A percentile compares a stretch with the other conserved stretches of the same genome.
phyloP scores from a whole-genome alignment of 169 alveolate genomes.

The Eimeria maxima region DNA sequence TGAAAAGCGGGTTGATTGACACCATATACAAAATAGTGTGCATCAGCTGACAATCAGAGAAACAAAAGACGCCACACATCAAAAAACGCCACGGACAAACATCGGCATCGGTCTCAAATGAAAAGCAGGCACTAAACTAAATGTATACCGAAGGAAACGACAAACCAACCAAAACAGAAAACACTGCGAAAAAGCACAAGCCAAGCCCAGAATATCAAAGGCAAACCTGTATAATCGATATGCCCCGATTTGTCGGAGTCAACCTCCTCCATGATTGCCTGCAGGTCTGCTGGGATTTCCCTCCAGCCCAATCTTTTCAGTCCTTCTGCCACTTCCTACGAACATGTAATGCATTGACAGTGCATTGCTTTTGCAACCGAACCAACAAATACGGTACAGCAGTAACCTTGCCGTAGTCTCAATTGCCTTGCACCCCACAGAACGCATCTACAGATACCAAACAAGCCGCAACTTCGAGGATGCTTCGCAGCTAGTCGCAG shows the following conservation, averaged over 20 bases:
- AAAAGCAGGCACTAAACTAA: background rate
- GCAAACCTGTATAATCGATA: slow-evolving; percentile 88
- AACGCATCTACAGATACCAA: too few relatives aligned
- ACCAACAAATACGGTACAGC: background rate
- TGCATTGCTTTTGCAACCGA: background rate
- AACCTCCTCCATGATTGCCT: slow-evolving; percentile 89
- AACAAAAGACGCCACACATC: too few relatives aligned
- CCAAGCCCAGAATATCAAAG: background rate
- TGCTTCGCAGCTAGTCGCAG: too few relatives aligned
- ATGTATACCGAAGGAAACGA: background rate
- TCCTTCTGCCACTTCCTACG: slow-evolving; percentile 86
- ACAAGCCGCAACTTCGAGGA: too few relatives aligned
- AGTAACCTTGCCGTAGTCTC: too few relatives aligned
- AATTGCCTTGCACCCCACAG: too few relatives aligned
- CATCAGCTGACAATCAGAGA: background rate
- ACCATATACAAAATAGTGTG: too few relatives aligned
- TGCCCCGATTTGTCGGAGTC: slow-evolving; percentile 90
- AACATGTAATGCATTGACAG: background rate
- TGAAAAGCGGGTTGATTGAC: background rate
- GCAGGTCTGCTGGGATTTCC: slow-evolving; percentile 88
- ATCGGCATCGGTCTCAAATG: background rate
- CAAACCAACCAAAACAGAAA: too few relatives aligned
- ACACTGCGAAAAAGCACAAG: too few relatives aligned
- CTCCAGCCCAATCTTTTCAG: slow-evolving; percentile 84
- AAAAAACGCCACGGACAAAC: too few relatives aligned